A percentile compares a stretch with the other conserved stretches of the same genome.
Evolutionary conservation across 208 protist genomes (phyloP).

Genomic region (Borovskyia barvae): DNA sequence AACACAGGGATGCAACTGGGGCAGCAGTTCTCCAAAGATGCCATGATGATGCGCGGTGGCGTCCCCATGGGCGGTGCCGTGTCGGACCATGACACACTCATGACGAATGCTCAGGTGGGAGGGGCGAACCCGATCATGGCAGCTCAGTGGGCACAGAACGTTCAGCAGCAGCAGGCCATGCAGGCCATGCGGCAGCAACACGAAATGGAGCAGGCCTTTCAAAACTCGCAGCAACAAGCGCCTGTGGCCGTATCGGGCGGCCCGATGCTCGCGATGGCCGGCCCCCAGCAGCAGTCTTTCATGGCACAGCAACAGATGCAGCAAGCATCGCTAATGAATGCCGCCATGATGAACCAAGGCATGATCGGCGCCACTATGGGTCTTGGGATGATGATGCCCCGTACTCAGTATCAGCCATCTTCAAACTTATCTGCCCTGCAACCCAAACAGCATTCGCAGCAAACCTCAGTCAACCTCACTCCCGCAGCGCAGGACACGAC

Average conservation of each 20-base stretch:
- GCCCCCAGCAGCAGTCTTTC: constrained; percentile 27
- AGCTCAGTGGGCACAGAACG: constrained; percentile 56
- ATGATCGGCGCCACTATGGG: constrained; percentile 36
- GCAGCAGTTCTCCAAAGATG: constrained; percentile 70
- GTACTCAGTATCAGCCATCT: constrained; percentile 44
- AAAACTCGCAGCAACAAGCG: constrained; percentile 25
- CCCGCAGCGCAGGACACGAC: constrained; percentile 19
- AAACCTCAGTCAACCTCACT: constrained; percentile 12
- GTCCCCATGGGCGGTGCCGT: constrained; percentile 33
- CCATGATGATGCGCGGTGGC: constrained; percentile 56
- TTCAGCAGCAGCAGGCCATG: constrained; percentile 53
- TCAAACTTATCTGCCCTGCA: constrained; percentile 27
- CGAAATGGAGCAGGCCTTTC: constrained; percentile 70
- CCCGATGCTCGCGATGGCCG: constrained; percentile 22
- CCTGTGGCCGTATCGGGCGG: constrained; percentile 5
- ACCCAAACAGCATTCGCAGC: constrained; percentile 29
- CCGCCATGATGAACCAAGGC: constrained; percentile 44
- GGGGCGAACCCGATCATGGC: constrained; percentile 22
- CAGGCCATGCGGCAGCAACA: constrained; percentile 45
- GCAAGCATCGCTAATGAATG: constrained; percentile 27
- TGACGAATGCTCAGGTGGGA: constrained; percentile 23
- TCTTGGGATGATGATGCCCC: constrained; percentile 53
- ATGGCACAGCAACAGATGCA: constrained; percentile 37
- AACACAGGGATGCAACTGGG: constrained; percentile 60
- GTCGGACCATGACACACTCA: constrained; percentile 58